Evolutionary conservation across 2,329 filamentous ascomycete species (phyloP).

Genomic region (Pestalotiopsis sp.): DNA sequence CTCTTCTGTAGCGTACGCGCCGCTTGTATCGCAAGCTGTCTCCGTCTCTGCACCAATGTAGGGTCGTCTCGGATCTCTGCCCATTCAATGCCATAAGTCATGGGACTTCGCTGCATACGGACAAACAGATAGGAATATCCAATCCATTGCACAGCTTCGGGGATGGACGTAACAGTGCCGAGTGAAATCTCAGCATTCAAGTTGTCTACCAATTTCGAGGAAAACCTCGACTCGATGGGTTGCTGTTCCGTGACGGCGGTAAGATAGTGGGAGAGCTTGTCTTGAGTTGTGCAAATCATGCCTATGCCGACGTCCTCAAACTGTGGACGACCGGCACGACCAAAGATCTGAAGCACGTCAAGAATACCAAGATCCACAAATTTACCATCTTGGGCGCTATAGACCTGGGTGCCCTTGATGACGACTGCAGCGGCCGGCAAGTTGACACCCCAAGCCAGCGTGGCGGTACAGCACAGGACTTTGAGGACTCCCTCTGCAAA

Average conservation of each 20-base stretch:
- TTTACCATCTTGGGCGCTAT: slow-evolving; percentile 94
- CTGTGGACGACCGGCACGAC: slow-evolving; percentile 94
- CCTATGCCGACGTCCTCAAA: slow-evolving; percentile 98
- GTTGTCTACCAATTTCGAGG: slow-evolving; percentile 90
- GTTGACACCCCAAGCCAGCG: slow-evolving; percentile 97
- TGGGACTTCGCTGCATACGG: slow-evolving; percentile 88
- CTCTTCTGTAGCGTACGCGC: slow-evolving; percentile 84
- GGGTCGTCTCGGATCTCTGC: slow-evolving; percentile 86
- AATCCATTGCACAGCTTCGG: slow-evolving; percentile 94
- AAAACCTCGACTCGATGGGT: slow-evolving; percentile 97
- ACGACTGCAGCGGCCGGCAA: slow-evolving; percentile 93
- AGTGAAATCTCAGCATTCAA: slow-evolving; percentile 92
- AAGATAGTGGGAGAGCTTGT: slow-evolving; percentile 88
- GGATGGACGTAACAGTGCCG: slow-evolving; percentile 91
- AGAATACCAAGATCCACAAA: slow-evolving; percentile 95
- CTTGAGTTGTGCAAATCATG: slow-evolving; percentile 96
- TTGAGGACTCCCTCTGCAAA: slow-evolving; percentile 93
- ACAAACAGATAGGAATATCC: slow-evolving; percentile 98
- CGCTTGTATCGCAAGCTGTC: slow-evolving; percentile 84
- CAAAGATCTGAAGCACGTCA: slow-evolving; percentile 96
- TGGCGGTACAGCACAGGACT: slow-evolving; percentile 97
- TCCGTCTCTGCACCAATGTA: slow-evolving; percentile 78
- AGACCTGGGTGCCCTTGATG: slow-evolving; percentile 97
- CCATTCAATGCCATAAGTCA: slow-evolving; percentile 95
- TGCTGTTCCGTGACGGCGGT: slow-evolving; percentile 93